A percentile compares a stretch with the other conserved stretches of the same genome.
phyloP scores from a whole-genome alignment of 176 grass and related monocot genomes.

The Metroxylon sagu region DNA sequence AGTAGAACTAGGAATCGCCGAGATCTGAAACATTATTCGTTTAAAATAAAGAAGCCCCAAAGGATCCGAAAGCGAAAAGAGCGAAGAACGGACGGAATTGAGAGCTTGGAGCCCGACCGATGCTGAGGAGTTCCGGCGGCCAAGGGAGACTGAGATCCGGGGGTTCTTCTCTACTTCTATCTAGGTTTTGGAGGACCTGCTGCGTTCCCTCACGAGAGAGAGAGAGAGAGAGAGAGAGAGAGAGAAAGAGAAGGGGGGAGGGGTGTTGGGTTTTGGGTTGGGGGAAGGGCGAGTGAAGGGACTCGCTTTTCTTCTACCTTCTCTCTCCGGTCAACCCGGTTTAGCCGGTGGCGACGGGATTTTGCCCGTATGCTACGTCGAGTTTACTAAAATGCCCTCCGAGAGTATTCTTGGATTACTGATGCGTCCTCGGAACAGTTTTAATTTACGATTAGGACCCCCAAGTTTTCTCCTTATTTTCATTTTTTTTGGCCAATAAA shows the following conservation, averaged over 20 bases:
- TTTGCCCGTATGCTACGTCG: background rate
- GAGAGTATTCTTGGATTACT: too few species aligned
- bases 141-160: too few species aligned
- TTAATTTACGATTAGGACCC: too few species aligned
- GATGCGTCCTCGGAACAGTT: too few species aligned
- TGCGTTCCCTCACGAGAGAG: background rate
- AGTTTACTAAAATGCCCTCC: constrained; percentile 13
- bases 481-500: too few species aligned
- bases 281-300: too few species aligned
- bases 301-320: too few species aligned
- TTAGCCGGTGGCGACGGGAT: constrained; percentile 3
- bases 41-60: too few species aligned
- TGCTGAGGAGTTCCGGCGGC: too few species aligned
- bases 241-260: background rate
- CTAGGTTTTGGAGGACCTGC: too few species aligned
- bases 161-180: too few species aligned
- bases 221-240: constrained; percentile 2
- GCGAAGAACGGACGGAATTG: constrained; percentile 2
- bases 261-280: background rate
- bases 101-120: background rate
- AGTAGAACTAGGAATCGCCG: background rate
- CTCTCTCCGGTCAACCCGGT: constrained; percentile 3
- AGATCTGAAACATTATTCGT: background rate
- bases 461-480: too few species aligned
- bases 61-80: background rate